Base-by-base conservation (phyloP, 192 early-diverging fungal species). In the Spizellomyces sp. region DNA sequence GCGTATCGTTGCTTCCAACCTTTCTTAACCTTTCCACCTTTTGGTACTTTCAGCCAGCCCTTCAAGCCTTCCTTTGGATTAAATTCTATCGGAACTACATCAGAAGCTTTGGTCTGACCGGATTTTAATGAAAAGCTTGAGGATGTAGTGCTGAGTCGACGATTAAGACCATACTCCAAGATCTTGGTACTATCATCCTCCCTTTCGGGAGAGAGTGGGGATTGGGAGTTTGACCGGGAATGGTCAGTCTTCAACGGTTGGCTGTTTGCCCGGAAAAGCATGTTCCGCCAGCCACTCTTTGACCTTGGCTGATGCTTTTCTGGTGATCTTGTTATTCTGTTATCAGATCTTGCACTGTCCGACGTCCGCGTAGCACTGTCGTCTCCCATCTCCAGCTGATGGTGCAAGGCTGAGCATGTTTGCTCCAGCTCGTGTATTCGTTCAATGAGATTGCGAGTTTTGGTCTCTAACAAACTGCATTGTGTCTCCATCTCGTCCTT, bases 11-110 rank as follows among this genome's bases (percentile, higher is more conserved):
- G n/a, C 41, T 67, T 65, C 84, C 84, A 86, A 6, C 84, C 84
- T 52, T 80, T 81, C 66, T 79, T 80, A 27, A 83, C 80, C 66
- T 82, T 83, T 5, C 81, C 81, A 41, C 69, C 78, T 66, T 86
- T 86, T 27, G 84, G 84, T 8, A 83, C 70, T 61, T 86, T 86
- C 12, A 86, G 60, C 64, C 58, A 72, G 5, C 84, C 84, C 2
- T 36, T 43, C 36, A 83, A 59, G 17, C 48, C 67, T 27, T 81
- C 75, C 5, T 21, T 22, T 8, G 69, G 64, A 68, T 74, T 69
- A 58, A 79, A 76, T 5, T 78, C 75, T 45, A 70, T 55, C 15
- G 21, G 41, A 41, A 71, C 22, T 71, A 68, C 45, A 55, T 79
- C 78, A 14, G 78, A 79, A 6, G 61, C 43, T 45, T 59, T 71